Evolutionary conservation across 805 yeast species (phyloP).

Genomic region (Phaffomyces thermotolerans): DNA sequence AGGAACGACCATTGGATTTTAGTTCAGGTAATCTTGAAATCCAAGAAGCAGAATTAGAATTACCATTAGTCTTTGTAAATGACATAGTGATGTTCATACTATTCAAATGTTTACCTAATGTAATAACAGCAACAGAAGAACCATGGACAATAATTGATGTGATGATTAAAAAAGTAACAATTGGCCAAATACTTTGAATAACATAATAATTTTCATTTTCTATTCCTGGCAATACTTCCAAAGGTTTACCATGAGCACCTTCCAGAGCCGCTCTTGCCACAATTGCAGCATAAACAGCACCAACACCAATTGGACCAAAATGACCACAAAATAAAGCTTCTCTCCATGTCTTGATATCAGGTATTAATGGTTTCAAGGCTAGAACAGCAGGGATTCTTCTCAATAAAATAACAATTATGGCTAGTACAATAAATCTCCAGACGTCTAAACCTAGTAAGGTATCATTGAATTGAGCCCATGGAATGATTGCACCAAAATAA

Average conservation of each 20-base stretch:
- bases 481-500: slow-evolving; percentile 84
- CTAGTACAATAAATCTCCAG: slow-evolving; percentile 75
- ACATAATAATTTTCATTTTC: slow-evolving; percentile 49
- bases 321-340: slow-evolving; percentile 93
- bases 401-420: slow-evolving; percentile 64
- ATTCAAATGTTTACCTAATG: slow-evolving; percentile 71
- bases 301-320: slow-evolving; percentile 95
- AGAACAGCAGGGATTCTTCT: slow-evolving; percentile 81
- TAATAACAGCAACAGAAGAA: slow-evolving; percentile 68
- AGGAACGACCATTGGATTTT: slow-evolving; percentile 52
- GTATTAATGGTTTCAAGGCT: slow-evolving; percentile 67
- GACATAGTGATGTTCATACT: slow-evolving; percentile 92
- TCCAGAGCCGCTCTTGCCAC: slow-evolving; percentile 71
- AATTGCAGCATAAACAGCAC: slow-evolving; percentile 81
- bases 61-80: slow-evolving; percentile 60
- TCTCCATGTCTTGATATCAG: slow-evolving; percentile 86
- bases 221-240: slow-evolving; percentile 37
- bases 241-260: slow-evolving; percentile 48
- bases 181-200: slow-evolving; percentile 71
- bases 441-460: slow-evolving; percentile 53
- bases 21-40: slow-evolving; percentile 76
- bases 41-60: slow-evolving; percentile 59
- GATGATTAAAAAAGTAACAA: slow-evolving; percentile 70
- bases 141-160: slow-evolving; percentile 88
- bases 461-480: slow-evolving; percentile 76